Evolutionary conservation across 2,329 filamentous ascomycete genomes (phyloP).

Genomic region (Cytospora leucostoma): DNA sequence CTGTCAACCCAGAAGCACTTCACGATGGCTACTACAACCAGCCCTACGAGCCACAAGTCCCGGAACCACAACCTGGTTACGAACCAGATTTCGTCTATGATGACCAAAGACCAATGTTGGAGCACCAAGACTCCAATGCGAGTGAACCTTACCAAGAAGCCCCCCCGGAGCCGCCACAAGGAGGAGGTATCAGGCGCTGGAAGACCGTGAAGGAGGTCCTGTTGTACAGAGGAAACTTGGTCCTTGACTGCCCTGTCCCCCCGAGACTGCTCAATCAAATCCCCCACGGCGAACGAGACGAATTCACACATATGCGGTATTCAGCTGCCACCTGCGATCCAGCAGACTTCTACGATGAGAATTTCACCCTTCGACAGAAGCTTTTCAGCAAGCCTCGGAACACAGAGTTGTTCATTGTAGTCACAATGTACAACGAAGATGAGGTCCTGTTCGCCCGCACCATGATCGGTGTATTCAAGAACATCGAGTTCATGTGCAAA

Average conservation of each 20-base stretch:
- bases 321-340: constrained; percentile 94
- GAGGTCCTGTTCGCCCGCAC: constrained; percentile 94
- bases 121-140: constrained; percentile 55
- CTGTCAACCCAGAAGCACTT: constrained; percentile 79
- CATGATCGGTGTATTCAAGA: constrained; percentile 97
- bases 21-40: constrained; percentile 85
- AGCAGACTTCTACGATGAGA: constrained; percentile 79
- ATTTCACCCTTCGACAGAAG: constrained; percentile 88
- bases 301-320: constrained; percentile 90
- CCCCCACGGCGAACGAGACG: constrained; percentile 87
- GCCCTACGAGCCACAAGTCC: constrained; percentile 72
- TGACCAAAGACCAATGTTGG: constrained; percentile 75
- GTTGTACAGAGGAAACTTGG: constrained; percentile 92
- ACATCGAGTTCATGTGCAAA: constrained; percentile 97
- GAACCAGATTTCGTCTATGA: constrained; percentile 68
- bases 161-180: constrained; percentile 47
- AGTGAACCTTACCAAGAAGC: constrained; percentile 51
- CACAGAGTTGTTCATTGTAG: constrained; percentile 92
- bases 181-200: constrained; percentile 75
- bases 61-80: constrained; percentile 56
- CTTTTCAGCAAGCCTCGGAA: constrained; percentile 90
- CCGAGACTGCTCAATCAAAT: constrained; percentile 85
- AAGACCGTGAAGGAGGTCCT: constrained; percentile 99
- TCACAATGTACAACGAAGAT: constrained; percentile 99
- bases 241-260: constrained; percentile 94